Percentiles rank a stretch among this genome's conserved stretches.
phyloP scores from a whole-genome alignment of 768 basidiomycete genomes.

The Trametes meyenii region DNA sequence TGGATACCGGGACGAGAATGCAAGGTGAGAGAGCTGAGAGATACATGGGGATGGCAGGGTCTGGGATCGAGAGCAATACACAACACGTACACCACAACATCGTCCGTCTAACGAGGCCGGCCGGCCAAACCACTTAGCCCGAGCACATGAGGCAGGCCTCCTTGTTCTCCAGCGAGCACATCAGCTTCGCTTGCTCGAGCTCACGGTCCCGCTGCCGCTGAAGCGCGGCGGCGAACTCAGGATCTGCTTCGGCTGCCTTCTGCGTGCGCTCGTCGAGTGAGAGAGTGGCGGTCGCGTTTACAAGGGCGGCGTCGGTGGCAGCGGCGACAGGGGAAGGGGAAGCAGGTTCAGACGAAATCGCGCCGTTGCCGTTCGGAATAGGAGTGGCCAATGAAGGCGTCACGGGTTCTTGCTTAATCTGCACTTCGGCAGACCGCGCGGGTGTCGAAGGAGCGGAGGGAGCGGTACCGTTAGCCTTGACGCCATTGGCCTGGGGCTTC shows the following conservation, averaged over 20 bases:
- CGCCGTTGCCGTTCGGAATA: conserved; percentile 21
- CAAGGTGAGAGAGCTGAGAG: conserved; percentile 1
- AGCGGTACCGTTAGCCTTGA: background rate
- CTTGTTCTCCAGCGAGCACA: conserved; percentile 91
- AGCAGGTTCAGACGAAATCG: conserved; percentile 27
- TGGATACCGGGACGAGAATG: conserved; percentile 1
- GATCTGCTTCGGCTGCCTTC: conserved; percentile 59
- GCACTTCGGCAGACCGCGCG: conserved; percentile 6
- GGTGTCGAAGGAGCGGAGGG: conserved; percentile 3
- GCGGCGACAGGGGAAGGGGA: conserved; percentile 32
- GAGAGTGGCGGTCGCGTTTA: conserved; percentile 36
- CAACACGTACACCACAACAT: conserved; percentile 5
- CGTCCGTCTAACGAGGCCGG: background rate
- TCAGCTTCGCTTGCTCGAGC: conserved; percentile 77
- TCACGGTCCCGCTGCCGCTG: conserved; percentile 70
- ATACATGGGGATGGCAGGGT: conserved; percentile 7
- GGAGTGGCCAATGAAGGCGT: conserved; percentile 15
- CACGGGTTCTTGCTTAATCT: conserved; percentile 28
- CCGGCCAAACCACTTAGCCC: conserved; percentile 46
- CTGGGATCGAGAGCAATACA: background rate
- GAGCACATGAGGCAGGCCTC: conserved; percentile 95
- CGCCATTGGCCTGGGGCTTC: conserved; percentile 12
- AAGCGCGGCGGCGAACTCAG: conserved; percentile 82
- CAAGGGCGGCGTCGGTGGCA: conserved; percentile 14
- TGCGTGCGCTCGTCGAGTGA: conserved; percentile 52